Evolutionary conservation across 169 alveolate genomes (phyloP), one percentile per base, ranked within the genome.

Genomic region (Eimeria maxima): DNA sequence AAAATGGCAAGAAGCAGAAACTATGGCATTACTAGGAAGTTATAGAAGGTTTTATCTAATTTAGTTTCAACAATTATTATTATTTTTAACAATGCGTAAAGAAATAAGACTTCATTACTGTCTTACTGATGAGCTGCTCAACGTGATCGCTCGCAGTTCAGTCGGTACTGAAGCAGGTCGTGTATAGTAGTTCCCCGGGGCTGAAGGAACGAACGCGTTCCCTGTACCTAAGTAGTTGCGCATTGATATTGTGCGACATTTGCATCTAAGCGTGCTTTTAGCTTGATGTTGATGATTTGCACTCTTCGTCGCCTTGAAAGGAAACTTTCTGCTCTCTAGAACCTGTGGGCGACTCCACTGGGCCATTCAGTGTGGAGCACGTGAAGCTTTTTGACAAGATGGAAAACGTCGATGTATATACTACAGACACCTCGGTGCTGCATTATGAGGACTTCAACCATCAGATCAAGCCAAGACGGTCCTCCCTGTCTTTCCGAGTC

Each of bases 311-410:
- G n/a, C 10, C 20, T 24, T 8, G 67, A 22, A 0, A 10, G 4
- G 44, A 45, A 2, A n/a, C n/a, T n/a, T 24, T 65, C 45, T 1
- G 22, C 38, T 38, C 14, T 63, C 45, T 11, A 44, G 65, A 45
- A 4, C 88, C 63, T 44, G 6, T 22, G 67, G 10, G 8, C 27
- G 22, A 20, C 10, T 22, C 44, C 67, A 76, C 8, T 44, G 63
- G 67, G 65, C 65, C 44, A 76, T 42, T 20, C 57, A 76, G 24
- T n/a, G 45, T 76, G 88, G 65, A 76, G 88, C 57, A 22, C 57
- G 44, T 45, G 44, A 22, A 76, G 65, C 65, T 45, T n/a, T 38
- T 4, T 0, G 42, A 22, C 18, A 42, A 45, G 88, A 44, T 76
- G 44, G 65, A 20, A 44, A 24, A 22, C 45, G 22, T 22, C 88